A percentile compares a stretch with the other conserved stretches of the same genome.
These are phyloP conservation scores for Colletotrichum euphorbiae DNA, from an alignment of 2,329 filamentous ascomycete genomes.

Conservation along the genomic window DNA sequence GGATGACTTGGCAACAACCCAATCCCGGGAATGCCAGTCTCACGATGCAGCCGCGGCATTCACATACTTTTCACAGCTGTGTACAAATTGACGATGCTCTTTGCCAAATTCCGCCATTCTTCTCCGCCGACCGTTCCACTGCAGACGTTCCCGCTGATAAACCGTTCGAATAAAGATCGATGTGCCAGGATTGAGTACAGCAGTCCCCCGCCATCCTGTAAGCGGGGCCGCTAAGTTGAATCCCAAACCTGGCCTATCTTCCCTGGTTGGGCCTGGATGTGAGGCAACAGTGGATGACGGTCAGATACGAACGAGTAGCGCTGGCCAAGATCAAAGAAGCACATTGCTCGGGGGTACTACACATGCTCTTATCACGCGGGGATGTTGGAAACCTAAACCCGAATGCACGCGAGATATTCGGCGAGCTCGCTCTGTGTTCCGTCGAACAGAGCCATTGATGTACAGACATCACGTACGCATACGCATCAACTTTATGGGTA, in stretches of 20 bases:
- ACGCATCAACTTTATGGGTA: neutral
- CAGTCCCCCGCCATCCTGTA: conserved; percentile 7
- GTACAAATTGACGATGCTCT: conserved; percentile 1
- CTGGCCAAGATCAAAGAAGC: neutral
- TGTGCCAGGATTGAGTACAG: conserved; percentile 15
- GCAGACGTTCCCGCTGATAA: conserved; percentile 23
- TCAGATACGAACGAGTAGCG: conserved; percentile 8
- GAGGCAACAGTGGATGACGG: conserved; percentile 16
- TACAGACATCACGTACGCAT: neutral
- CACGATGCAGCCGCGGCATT: neutral
- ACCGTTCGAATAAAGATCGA: conserved; percentile 27
- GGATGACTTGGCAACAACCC: neutral
- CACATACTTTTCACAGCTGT: neutral
- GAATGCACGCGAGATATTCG: conserved; percentile 14
- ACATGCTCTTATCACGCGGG: neutral
- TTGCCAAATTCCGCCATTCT: neutral
- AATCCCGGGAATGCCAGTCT: neutral
- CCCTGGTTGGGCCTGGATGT: neutral
- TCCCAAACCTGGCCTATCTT: conserved; percentile 6
- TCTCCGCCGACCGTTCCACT: conserved; percentile 13
- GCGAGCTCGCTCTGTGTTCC: conserved; percentile 5
- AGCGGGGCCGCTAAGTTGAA: conserved; percentile 27
- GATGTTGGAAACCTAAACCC: neutral
- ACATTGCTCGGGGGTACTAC: neutral
- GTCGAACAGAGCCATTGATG: neutral